phyloP scores from a whole-genome alignment of 192 early-diverging fungal genomes.

The Oehlia diaphana region DNA sequence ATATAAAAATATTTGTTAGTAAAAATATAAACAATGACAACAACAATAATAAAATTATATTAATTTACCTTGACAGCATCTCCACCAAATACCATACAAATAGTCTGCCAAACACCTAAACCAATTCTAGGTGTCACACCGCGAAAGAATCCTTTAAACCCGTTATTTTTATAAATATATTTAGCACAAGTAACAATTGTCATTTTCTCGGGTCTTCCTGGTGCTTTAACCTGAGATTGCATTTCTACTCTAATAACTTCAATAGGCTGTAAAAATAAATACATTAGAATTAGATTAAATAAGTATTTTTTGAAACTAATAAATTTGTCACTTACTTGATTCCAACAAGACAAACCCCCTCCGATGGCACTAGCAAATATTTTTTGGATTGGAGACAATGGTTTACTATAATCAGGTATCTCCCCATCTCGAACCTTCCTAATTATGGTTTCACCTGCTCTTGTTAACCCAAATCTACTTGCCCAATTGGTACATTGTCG shows the following conservation, averaged over 20 bases:
- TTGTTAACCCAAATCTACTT: conserved; percentile 87
- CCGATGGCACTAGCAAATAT: conserved; percentile 81
- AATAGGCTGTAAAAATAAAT: conserved; percentile 66
- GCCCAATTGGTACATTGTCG: conserved; percentile 99
- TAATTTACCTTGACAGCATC: conserved; percentile 39
- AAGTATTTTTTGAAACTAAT: not conserved
- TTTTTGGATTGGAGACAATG: conserved; percentile 57
- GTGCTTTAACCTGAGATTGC: conserved; percentile 91
- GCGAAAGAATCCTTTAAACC: conserved; percentile 89
- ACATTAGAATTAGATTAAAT: not conserved
- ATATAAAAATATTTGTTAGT: not conserved
- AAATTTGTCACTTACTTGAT: conserved; percentile 47
- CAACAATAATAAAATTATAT: too few relatives aligned
- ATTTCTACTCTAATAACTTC: conserved; percentile 99
- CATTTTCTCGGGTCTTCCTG: conserved; percentile 89
- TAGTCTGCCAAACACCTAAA: conserved; percentile 77
- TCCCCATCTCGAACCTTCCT: conserved; percentile 56
- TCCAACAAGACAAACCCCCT: conserved; percentile 95
- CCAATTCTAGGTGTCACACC: conserved; percentile 80
- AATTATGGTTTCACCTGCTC: conserved; percentile 70
- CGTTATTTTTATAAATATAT: conserved; percentile 92
- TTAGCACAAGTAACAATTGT: conserved; percentile 79
- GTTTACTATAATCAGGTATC: conserved; percentile 34
- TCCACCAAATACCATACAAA: conserved; percentile 86
- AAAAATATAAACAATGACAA: too few relatives aligned